phyloP scores from a whole-genome alignment of 1,284 basidiomycete genomes.

The Irpex sp. region DNA sequence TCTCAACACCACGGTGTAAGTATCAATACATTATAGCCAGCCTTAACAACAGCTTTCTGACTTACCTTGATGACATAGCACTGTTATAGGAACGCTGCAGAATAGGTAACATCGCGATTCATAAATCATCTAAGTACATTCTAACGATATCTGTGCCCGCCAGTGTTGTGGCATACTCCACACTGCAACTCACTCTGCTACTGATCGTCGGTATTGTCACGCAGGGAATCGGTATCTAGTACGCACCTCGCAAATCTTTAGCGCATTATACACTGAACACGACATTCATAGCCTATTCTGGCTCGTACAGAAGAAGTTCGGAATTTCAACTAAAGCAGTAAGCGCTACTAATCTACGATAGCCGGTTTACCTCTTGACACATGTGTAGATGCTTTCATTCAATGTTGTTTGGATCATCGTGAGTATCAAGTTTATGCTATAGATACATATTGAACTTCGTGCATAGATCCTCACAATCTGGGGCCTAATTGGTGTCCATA shows the following conservation, averaged over 20 bases:
- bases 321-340: slow-evolving; percentile 69
- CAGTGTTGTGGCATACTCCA: slow-evolving; percentile 62
- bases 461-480: slow-evolving; percentile 62
- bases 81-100: slow-evolving; percentile 77
- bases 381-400: slow-evolving; percentile 61
- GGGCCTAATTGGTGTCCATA: slow-evolving; percentile 77
- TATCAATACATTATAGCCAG: background rate
- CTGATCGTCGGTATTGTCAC: slow-evolving; percentile 75
- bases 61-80: slow-evolving; percentile 34
- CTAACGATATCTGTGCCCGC: background rate
- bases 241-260: slow-evolving; percentile 33
- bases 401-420: slow-evolving; percentile 74
- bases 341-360: slow-evolving; percentile 13
- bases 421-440: slow-evolving; percentile 14
- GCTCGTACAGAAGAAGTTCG: slow-evolving; percentile 72
- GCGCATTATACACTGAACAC: background rate
- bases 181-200: slow-evolving; percentile 62
- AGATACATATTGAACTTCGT: background rate
- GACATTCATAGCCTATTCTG: slow-evolving; percentile 56
- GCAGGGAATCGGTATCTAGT: slow-evolving; percentile 77
- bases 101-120: slow-evolving; percentile 51
- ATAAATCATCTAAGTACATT: background rate
- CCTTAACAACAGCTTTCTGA: background rate
- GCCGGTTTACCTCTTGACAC: slow-evolving; percentile 1
- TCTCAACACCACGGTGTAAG: slow-evolving; percentile 71